Percentiles rank a stretch among this genome's conserved stretches.
These are phyloP conservation scores for Cutaneotrichosporon dermatis DNA, from an alignment of 1,284 basidiomycete genomes.

Conservation along the genomic window DNA sequence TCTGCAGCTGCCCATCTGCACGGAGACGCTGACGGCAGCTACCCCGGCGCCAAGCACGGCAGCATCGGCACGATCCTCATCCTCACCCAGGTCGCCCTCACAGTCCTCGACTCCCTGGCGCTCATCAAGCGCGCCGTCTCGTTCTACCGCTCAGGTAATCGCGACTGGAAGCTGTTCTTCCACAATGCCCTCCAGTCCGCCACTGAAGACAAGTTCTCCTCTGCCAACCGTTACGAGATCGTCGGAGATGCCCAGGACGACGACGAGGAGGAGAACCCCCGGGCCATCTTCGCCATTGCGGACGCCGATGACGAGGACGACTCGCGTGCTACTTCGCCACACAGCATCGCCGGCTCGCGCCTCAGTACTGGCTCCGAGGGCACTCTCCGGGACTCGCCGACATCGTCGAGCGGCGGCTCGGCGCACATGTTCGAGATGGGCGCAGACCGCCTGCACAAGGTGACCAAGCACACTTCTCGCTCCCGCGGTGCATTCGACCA, in stretches of 20 bases:
- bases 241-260: slow-evolving; percentile 26
- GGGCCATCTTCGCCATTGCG: slow-evolving; percentile 20
- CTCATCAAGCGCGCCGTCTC: slow-evolving; percentile 28
- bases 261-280: slow-evolving; percentile 14
- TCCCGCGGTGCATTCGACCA: slow-evolving; percentile 29
- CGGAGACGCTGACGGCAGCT: slow-evolving; percentile 23
- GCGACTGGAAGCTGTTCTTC: slow-evolving; percentile 29
- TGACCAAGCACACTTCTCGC: neutral
- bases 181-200: slow-evolving; percentile 20
- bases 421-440: slow-evolving; percentile 18
- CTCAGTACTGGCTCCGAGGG: slow-evolving; percentile 59
- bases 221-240: slow-evolving; percentile 35
- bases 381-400: slow-evolving; percentile 56
- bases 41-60: slow-evolving; percentile 38
- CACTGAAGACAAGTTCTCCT: slow-evolving; percentile 13
- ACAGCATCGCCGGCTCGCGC: slow-evolving; percentile 8
- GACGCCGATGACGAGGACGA: slow-evolving; percentile 25
- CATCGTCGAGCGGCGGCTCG: slow-evolving; percentile 1
- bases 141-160: slow-evolving; percentile 23
- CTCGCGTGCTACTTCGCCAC: slow-evolving; percentile 4
- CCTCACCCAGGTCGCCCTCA: slow-evolving; percentile 32
- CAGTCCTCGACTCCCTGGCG: slow-evolving; percentile 34
- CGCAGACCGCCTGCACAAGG: slow-evolving; percentile 11
- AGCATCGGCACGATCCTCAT: slow-evolving; percentile 33
- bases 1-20: no score